These are phyloP conservation scores for Cladosporium sp. DNA, from an alignment of 2,329 filamentous ascomycete genomes.

Conservation along the genomic window DNA sequence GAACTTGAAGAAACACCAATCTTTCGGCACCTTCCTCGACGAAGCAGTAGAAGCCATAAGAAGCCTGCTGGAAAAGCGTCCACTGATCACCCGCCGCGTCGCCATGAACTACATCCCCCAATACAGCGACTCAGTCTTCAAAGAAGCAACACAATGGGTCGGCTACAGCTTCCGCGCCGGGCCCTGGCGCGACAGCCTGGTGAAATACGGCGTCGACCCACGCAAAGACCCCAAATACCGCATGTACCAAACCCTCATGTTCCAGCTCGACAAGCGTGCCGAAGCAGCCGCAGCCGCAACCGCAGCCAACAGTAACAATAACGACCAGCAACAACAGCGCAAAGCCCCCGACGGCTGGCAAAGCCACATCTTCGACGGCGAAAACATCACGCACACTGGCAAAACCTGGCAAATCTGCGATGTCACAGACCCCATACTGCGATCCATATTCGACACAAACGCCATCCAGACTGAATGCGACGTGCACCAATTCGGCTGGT, in stretches of 20 bases:
- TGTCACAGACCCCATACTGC: constrained; percentile 73
- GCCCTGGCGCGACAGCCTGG: constrained; percentile 83
- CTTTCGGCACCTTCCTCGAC: constrained; percentile 48
- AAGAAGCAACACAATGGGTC: constrained; percentile 74
- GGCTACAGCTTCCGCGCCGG: constrained; percentile 92
- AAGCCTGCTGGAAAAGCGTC: constrained; percentile 65
- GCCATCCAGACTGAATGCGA: constrained; percentile 46
- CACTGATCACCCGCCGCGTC: constrained; percentile 81
- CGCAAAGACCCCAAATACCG: constrained; percentile 71
- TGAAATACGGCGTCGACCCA: constrained; percentile 83
- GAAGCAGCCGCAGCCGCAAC: background rate
- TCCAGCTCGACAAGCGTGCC: constrained; percentile 55
- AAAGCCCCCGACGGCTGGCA: constrained; percentile 30
- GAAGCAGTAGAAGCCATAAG: constrained; percentile 62
- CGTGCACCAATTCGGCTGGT: constrained; percentile 70
- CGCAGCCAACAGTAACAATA: constrained; percentile 9
- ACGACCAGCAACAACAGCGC: background rate
- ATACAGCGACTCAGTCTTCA: constrained; percentile 54
- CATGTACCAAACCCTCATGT: constrained; percentile 83
- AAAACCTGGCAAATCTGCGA: constrained; percentile 96
- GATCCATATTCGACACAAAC: constrained; percentile 60
- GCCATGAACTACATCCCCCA: constrained; percentile 65
- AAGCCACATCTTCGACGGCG: constrained; percentile 80
- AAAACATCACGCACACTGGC: constrained; percentile 69
- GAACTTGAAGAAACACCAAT: constrained; percentile 41